Evolutionary conservation across 2,329 filamentous ascomycete genomes (phyloP), one percentile per base, ranked within the genome.

Genomic region (Uncinocarpus reesii): DNA sequence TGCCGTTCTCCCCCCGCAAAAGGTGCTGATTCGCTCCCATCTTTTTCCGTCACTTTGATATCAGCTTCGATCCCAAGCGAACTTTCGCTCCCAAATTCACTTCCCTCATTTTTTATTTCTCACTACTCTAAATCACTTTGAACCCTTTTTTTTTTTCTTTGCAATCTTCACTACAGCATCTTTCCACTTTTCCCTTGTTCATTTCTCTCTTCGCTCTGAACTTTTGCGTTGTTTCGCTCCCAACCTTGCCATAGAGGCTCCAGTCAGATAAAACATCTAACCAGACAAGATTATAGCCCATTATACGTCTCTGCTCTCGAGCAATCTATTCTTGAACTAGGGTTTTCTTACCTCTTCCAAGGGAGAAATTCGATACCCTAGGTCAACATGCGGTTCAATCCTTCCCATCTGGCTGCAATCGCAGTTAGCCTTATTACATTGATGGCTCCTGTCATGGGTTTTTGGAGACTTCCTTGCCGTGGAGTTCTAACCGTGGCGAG

Each of bases 381-480:
- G 24, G 6, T 15, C 26, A 45, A 45, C 11, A 50, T 50, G 51
- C 49, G 29, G 38, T 44, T 49, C 34, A 48, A 42, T 28, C 7
- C 36, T 49, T 18, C 46, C 13, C 20, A 28, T 28, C 13, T 50
- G n/a, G 45, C 49, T 36, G 52, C 38, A 23, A n/a, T 44, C 16
- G 49, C 44, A 32, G 49, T 41, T 31, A 35, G 40, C 7, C 11
- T 55, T 7, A 16, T 36, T 15, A 20, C 51, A 20, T 13, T 51
- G 34, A 34, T 37, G 18, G 52, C 55, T 24, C 53, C 59, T 36
- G 74, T 72, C 40, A 62, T 75, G 57, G 88, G 84, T 51, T 95
- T 95, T 67, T 95, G 86, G 86, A 86, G 88, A 62, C 84, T 95
- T 76, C 83, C 86, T 58, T 95, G 87, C 66, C 83, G 78, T 56